These are phyloP conservation scores for Solanum paucissectum DNA, from an alignment of 257 asterid species.

Conservation along the genomic window DNA sequence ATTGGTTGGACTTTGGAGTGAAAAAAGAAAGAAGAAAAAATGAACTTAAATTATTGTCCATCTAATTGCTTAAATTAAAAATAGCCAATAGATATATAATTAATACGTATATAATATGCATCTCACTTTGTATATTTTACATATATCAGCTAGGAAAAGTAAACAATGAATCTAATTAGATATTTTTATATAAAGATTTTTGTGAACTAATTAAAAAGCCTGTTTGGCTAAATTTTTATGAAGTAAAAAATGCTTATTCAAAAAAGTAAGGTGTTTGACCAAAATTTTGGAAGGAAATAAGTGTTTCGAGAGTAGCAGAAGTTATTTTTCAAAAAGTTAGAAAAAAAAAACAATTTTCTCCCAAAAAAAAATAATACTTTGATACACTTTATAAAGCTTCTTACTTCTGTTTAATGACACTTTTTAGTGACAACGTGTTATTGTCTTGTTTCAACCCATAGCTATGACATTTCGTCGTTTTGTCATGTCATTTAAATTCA, in stretches of 20 bases:
- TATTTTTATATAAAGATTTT: neutral
- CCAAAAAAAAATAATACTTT: neutral
- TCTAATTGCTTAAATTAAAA: neutral
- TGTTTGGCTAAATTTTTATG: rapidly evolving
- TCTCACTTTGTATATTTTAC: neutral
- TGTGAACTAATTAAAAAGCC: neutral
- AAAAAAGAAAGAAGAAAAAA: neutral
- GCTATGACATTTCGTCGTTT: neutral
- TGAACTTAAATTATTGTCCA: neutral
- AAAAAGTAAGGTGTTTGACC: neutral
- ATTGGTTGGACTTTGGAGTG: neutral
- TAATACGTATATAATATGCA: neutral
- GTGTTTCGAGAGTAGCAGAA: rapidly evolving
- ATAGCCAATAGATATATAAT: no score
- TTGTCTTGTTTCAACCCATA: neutral
- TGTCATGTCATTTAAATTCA: neutral
- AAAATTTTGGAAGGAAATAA: no score
- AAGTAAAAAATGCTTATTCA: neutral
- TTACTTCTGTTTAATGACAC: neutral
- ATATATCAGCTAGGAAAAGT: neutral
- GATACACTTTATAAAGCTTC: neutral
- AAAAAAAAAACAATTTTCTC: no score
- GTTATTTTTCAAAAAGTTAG: no score
- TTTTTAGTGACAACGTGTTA: neutral
- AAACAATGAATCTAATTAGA: neutral